Evolutionary conservation across 23 red algal species (phyloP), one percentile per base, ranked within the genome.

Genomic region (Chondrus crispus): DNA sequence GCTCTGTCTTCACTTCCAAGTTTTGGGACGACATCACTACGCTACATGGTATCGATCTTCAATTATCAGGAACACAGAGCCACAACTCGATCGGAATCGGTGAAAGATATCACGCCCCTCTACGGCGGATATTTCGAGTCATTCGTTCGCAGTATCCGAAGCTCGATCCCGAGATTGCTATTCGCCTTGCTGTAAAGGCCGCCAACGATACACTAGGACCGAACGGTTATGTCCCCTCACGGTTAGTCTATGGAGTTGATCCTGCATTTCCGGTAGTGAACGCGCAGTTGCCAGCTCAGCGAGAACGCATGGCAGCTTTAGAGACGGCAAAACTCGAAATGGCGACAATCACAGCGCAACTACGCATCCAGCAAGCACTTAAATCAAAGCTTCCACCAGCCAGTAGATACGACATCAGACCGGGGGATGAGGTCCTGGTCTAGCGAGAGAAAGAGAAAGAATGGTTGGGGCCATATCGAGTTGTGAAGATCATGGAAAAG

Each of bases 131-230:
- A 26, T 82, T 55, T 5, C 39, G 30, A 20, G 41, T 29, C 20
- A 45, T 82, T 40, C n/a, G 28, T 18, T 22, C 24, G 28, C n/a
- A 53, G 8, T 53, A 36, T 53, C 28, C 78, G 22, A 82, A n/a
- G n/a, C n/a, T 60, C 4, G 24, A 20, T 36, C 48, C 46, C 30
- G 20, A 52, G 52, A n/a, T 82, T 51, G 30, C 55, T n/a, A 40
- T 62, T 40, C 45, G 41, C 20, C 41, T 52, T n/a, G 46, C 78
- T 28, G 52, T 82, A 26, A 82, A 82, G 41, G 78, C 78, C n/a
- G 33, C 30, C 24, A 82, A 82, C 51, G 78, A 82, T 8, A 82
- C 78, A 26, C 22, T 82, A 45, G 78, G 78, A 35, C 78, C 78
- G 22, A 38, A 57, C 19, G 78, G 78, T 35, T 47, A 55, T 10